Percentiles rank a stretch among this genome's conserved stretches.
These are phyloP conservation scores for Ganoderma boninense DNA, from an alignment of 1,284 basidiomycete species.

Conservation along the genomic window DNA sequence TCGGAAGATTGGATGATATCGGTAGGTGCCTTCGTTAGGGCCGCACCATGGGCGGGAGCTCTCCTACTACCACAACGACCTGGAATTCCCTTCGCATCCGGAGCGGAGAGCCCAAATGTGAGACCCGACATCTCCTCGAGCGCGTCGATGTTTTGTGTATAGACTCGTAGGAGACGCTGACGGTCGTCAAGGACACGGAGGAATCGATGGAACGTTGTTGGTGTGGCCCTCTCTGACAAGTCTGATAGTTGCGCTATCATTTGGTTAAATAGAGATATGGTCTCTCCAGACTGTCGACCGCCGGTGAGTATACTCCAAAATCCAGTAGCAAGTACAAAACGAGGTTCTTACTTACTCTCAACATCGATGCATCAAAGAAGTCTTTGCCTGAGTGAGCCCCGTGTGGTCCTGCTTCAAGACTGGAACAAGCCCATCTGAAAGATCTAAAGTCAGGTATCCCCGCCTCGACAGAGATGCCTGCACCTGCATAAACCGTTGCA, in stretches of 20 bases:
- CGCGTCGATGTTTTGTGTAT: constrained; percentile 96
- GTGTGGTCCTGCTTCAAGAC: constrained; percentile 83
- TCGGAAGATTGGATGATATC: constrained; percentile 10
- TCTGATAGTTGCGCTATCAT: constrained; percentile 88
- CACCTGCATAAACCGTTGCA: too few relatives aligned
- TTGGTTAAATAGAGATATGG: constrained; percentile 84
- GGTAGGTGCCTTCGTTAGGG: neutral
- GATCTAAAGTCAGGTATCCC: constrained; percentile 96
- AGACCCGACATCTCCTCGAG: constrained; percentile 89
- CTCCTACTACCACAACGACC: too few relatives aligned
- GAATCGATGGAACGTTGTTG: constrained; percentile 85
- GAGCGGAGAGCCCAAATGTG: constrained; percentile 77
- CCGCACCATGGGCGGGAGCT: constrained; percentile 9
- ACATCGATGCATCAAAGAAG: constrained; percentile 90
- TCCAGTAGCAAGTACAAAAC: too few relatives aligned
- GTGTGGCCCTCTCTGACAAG: constrained; percentile 76
- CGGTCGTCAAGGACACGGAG: constrained; percentile 81
- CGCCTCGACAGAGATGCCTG: constrained; percentile 90
- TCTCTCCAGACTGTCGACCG: constrained; percentile 75
- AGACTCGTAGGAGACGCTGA: constrained; percentile 85
- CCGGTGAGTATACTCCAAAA: too few relatives aligned
- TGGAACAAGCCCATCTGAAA: constrained; percentile 84
- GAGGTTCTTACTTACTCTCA: constrained; percentile 84
- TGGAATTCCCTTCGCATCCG: constrained; percentile 56
- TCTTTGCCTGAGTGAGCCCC: constrained; percentile 83